These are phyloP conservation scores for Drechslerella coelobrocha DNA, from an alignment of 2,329 filamentous ascomycete species.

Conservation along the genomic window DNA sequence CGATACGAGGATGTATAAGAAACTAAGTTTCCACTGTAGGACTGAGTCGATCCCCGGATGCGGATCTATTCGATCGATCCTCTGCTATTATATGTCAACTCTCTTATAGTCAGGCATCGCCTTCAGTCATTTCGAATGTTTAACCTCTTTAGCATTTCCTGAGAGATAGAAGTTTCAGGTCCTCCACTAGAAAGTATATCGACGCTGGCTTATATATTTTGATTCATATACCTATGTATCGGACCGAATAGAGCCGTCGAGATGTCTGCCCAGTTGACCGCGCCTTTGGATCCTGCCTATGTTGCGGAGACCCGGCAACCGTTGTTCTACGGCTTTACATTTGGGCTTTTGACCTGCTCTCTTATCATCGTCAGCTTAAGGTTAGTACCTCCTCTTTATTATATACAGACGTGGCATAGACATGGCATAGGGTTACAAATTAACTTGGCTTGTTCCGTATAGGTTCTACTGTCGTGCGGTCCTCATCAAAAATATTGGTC, in stretches of 20 bases:
- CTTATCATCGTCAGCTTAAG: conserved; percentile 21
- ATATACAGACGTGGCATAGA: no score
- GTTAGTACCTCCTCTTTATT: conserved; percentile 5
- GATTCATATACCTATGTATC: background rate
- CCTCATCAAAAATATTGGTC: conserved; percentile 49
- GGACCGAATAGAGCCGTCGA: background rate
- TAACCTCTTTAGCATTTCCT: no score
- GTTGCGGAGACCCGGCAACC: conserved; percentile 24
- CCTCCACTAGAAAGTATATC: background rate
- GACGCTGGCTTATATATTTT: background rate
- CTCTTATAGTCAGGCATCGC: no score
- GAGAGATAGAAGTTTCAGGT: background rate
- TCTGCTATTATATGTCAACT: no score
- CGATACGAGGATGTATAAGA: conserved; percentile 9
- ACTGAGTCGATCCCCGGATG: conserved; percentile 4
- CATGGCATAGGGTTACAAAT: background rate
- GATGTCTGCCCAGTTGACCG: conserved; percentile 14
- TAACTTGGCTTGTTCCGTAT: conserved; percentile 16
- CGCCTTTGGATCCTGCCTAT: conserved; percentile 27
- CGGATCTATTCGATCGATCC: background rate
- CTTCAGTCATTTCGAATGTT: no score
- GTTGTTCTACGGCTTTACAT: conserved; percentile 30
- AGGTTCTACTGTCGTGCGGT: conserved; percentile 53
- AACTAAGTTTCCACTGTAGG: conserved; percentile 1
- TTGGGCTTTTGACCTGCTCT: conserved; percentile 24